Evolutionary conservation across 306 rosid species (phyloP).

Genomic region (Cicer judaicum): DNA sequence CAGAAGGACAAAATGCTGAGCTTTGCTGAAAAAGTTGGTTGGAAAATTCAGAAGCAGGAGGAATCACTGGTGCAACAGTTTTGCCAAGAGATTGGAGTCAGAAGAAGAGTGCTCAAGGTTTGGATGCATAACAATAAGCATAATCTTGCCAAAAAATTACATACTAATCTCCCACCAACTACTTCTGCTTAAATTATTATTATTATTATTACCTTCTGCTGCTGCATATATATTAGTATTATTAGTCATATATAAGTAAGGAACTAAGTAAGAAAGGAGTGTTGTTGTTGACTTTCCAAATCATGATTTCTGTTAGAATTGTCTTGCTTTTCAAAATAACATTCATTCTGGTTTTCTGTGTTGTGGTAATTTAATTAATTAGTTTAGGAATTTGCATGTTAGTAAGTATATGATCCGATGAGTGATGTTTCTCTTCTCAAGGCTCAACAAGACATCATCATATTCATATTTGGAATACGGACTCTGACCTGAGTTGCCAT

Average conservation of each 20-base stretch:
- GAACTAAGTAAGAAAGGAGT: too few species aligned
- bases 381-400: slow-evolving; percentile 19
- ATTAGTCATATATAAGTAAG: too few species aligned
- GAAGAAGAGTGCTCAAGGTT: slow-evolving; percentile 78
- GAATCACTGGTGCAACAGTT: slow-evolving; percentile 72
- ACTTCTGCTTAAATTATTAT: not conserved
- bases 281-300: too few species aligned
- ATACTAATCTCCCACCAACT: not conserved
- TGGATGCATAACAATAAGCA: slow-evolving; percentile 90
- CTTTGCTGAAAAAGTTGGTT: slow-evolving; percentile 74
- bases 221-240: too few species aligned
- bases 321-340: not conserved
- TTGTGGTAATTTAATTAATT: not conserved
- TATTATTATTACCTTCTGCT: not conserved
- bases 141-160: slow-evolving; percentile 58
- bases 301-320: too few species aligned
- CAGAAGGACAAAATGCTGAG: slow-evolving; percentile 77
- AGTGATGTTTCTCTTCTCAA: not conserved
- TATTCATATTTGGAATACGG: not conserved
- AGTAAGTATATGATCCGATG: not conserved
- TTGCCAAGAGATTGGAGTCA: slow-evolving; percentile 81
- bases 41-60: slow-evolving; percentile 83
- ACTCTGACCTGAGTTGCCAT: not conserved
- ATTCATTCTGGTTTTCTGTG: not conserved
- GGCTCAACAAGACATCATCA: not conserved